phyloP scores from a whole-genome alignment of 164 flowering plant species.

The Berberis thunbergii region DNA sequence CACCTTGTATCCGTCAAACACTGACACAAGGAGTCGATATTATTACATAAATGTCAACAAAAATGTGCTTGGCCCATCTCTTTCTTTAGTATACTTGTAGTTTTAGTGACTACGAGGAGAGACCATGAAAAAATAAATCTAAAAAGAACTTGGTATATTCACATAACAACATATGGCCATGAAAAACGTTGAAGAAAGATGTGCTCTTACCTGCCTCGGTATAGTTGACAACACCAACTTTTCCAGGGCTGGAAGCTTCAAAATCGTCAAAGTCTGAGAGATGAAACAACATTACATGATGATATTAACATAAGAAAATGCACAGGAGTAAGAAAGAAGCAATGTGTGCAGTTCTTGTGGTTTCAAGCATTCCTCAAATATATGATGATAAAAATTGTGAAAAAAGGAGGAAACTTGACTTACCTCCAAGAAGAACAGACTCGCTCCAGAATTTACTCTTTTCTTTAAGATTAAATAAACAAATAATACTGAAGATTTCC shows the following conservation, averaged over 20 bases:
- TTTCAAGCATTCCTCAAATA: too few relatives aligned
- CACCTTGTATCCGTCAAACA: too few relatives aligned
- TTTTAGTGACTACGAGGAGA: too few relatives aligned
- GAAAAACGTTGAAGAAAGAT: too few relatives aligned
- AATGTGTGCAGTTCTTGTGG: neutral
- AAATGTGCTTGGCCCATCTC: too few relatives aligned
- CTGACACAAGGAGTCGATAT: too few relatives aligned
- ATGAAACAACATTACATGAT: neutral
- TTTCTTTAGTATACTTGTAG: too few relatives aligned
- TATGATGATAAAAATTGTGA: neutral
- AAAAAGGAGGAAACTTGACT: neutral
- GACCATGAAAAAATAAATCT: too few relatives aligned
- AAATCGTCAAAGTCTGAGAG: slow-evolving; percentile 71
- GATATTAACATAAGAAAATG: neutral
- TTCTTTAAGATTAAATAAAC: slow-evolving; percentile 81
- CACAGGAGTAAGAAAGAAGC: neutral
- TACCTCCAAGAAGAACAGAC: slow-evolving; percentile 64
- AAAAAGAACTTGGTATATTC: too few relatives aligned
- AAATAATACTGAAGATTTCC: slow-evolving; percentile 27
- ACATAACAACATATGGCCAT: too few relatives aligned
- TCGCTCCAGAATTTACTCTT: slow-evolving; percentile 94
- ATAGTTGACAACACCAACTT: slow-evolving; percentile 44
- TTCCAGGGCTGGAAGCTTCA: slow-evolving; percentile 43
- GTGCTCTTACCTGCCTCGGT: slow-evolving; percentile 61
- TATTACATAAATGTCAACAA: too few relatives aligned